phyloP scores from a whole-genome alignment of 257 asterid species.

The Solanum chiquidenum region DNA sequence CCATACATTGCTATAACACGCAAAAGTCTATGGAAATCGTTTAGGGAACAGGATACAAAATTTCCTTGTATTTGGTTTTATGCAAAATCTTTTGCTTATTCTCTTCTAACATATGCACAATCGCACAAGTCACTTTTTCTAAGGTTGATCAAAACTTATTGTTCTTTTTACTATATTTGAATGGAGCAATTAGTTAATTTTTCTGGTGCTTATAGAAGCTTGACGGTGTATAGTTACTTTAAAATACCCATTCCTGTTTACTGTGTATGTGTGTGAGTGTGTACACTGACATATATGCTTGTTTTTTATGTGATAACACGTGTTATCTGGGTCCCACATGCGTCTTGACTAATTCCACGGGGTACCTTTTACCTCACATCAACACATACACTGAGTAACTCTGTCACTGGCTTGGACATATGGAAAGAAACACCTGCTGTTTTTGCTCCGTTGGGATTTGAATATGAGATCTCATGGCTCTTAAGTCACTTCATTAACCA shows the following conservation, averaged over 20 bases:
- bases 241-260: background rate
- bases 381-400: background rate
- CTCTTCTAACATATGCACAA: background rate
- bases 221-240: background rate
- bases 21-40: background rate
- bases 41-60: background rate
- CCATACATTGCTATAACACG: background rate
- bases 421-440: background rate
- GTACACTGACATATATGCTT: background rate
- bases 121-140: background rate
- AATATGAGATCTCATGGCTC: background rate
- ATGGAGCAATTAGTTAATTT: background rate
- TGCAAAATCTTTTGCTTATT: background rate
- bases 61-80: background rate
- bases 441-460: background rate
- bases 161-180: background rate
- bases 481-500: background rate
- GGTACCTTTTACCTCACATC: background rate
- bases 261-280: background rate
- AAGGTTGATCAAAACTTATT: background rate
- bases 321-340: background rate
- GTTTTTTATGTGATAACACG: background rate
- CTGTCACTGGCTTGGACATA: background rate
- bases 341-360: background rate
- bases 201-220: background rate